Percentiles rank a stretch among this genome's conserved stretches.
These are phyloP conservation scores for Hemileia vastatrix DNA, from an alignment of 1,284 basidiomycete genomes.

Conservation along the genomic window DNA sequence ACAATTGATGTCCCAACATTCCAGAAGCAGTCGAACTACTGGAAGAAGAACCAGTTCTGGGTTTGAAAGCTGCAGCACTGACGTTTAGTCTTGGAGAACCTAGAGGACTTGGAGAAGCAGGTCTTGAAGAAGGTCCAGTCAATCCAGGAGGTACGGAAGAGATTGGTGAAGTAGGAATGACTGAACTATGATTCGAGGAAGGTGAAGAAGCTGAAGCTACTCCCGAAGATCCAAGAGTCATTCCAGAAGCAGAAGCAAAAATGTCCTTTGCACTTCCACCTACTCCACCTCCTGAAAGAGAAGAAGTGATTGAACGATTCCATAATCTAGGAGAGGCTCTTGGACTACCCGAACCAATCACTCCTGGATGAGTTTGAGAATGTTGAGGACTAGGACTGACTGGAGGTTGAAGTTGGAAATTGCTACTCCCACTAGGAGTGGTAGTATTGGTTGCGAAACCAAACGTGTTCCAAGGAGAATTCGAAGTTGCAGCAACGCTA, in stretches of 20 bases:
- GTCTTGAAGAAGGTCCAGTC: conserved; percentile 16
- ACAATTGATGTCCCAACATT: neutral
- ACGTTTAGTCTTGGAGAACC: conserved; percentile 39
- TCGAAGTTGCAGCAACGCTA: neutral
- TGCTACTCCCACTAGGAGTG: neutral
- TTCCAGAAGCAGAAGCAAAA: neutral
- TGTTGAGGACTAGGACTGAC: conserved; percentile 17
- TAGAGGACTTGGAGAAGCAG: conserved; percentile 32
- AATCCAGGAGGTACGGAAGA: conserved; percentile 27
- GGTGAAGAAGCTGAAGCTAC: neutral
- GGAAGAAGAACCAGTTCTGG: conserved; percentile 7
- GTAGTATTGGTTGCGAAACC: neutral
- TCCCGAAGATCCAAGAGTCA: neutral
- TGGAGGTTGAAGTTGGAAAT: neutral
- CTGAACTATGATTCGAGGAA: neutral
- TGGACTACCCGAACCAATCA: conserved; percentile 33
- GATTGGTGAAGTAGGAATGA: conserved; percentile 25
- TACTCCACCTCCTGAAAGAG: neutral
- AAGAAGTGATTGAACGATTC: conserved; percentile 25
- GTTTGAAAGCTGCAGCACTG: conserved; percentile 36
- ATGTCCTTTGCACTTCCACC: neutral
- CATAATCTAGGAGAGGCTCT: conserved; percentile 32
- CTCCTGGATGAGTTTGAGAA: conserved; percentile 29
- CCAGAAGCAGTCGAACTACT: neutral
- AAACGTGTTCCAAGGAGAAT: neutral